Evolutionary conservation across 441 rosid species (phyloP).

Genomic region (Omphalea diandra): DNA sequence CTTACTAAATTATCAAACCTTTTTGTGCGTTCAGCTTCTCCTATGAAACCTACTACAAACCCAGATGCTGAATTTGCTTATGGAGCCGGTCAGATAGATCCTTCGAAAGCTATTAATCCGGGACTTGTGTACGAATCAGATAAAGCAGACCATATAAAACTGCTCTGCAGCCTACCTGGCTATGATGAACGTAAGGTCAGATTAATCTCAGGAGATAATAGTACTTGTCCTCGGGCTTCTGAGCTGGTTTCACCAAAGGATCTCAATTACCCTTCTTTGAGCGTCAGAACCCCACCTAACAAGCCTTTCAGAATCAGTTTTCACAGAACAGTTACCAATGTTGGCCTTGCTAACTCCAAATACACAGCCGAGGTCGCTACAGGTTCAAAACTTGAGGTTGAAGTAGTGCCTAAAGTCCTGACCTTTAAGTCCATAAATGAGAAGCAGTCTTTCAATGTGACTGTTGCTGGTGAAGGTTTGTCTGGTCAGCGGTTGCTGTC

Average conservation of each 20-base stretch:
- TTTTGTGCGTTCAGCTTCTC: conserved; percentile 28
- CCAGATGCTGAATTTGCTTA: conserved; percentile 38
- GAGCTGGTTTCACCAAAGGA: conserved; percentile 22
- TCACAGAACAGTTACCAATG: conserved; percentile 47
- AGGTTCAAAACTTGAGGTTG: conserved; percentile 13
- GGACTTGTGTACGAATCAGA: conserved; percentile 43
- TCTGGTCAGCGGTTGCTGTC: conserved; percentile 2
- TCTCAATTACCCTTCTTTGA: conserved; percentile 53
- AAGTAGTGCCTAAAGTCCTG: conserved; percentile 36
- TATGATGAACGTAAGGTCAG: conserved; percentile 7
- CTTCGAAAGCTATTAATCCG: conserved; percentile 35
- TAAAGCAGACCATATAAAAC: conserved; percentile 33
- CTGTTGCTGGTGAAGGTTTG: conserved; percentile 26
- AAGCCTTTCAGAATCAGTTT: conserved; percentile 24
- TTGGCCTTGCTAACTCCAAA: conserved; percentile 39
- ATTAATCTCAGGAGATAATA: conserved; percentile 32
- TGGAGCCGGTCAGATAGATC: conserved; percentile 50
- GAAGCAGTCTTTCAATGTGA: conserved; percentile 39
- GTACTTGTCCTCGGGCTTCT: conserved; percentile 23
- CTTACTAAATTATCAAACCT: neutral
- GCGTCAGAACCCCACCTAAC: neutral
- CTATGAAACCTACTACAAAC: conserved; percentile 32
- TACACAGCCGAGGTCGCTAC: conserved; percentile 30
- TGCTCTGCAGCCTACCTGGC: conserved; percentile 32
- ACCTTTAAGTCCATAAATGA: conserved; percentile 33